Evolutionary conservation across 805 yeast genomes (phyloP), one percentile per base, ranked within the genome.

Genomic region (Scheffersomyces coipomensis): DNA sequence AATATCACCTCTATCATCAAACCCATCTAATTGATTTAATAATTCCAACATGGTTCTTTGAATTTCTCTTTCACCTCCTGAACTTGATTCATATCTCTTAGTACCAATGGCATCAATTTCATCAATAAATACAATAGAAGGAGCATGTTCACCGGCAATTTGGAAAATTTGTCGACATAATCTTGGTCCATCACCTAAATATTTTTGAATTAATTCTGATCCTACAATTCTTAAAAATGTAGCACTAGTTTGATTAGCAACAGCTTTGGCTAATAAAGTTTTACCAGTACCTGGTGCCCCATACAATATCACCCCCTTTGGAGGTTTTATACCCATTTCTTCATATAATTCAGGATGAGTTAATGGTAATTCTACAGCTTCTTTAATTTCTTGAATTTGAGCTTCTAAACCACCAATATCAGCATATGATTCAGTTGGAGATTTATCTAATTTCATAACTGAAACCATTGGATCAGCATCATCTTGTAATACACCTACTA

Each of bases 251-350:
- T 93, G 97, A 64, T 93, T 91, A 3, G 99, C 99, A 34, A 93
- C 99, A 0, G 99, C 99, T 64, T 90, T 91, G 11, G 98, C 98
- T 51, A 91, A 74, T 43, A 91, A 71, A 1, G 98, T 91, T 64
- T 91, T 91, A 53, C 98, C 98, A 3, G 98, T 91, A 65, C 98
- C 98, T 25, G 98, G 98, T 0, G 97, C 95, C 56, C 98, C 98
- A 60, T 91, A 91, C 42, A 91, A 73, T 52, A 91, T 90, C 37
- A 91, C 98, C 69, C 98, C 98, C 69, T 91, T 91, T 38, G 98
- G 98, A 10, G 97, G 98, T 58, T 90, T 89, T 56, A 91, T 91
- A 54, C 98, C 98, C 97, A 91, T 90, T 64, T 90, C 97, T 68
- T 93, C 97, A 65, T 90, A 91, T 53, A 91, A 71, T 63, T 91